These are phyloP conservation scores for Syncephalis plumigaleata DNA, from an alignment of 371 early-diverging fungal genomes.

Conservation along the genomic window DNA sequence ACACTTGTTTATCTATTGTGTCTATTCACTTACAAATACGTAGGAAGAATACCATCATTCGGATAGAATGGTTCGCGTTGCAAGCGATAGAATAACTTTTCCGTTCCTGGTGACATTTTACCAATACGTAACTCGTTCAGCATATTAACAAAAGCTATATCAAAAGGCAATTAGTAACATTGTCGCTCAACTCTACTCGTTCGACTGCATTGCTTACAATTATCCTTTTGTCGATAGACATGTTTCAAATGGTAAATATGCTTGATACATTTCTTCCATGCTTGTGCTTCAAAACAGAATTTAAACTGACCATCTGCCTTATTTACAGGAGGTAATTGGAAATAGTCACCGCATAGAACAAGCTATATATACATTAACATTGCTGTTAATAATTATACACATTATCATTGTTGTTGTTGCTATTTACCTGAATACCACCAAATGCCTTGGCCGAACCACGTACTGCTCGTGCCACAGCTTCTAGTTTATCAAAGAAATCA, in stretches of 20 bases:
- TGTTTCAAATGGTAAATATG: constrained; percentile 25
- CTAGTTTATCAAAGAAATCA: constrained; percentile 60
- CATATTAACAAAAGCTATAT: constrained; percentile 28
- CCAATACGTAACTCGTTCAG: constrained; percentile 49
- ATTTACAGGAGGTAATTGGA: constrained; percentile 77
- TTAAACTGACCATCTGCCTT: constrained; percentile 9
- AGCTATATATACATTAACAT: constrained; percentile 19
- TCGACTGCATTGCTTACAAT: constrained; percentile 14
- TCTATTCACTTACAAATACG: constrained; percentile 44
- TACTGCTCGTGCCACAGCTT: constrained; percentile 42
- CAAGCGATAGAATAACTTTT: constrained; percentile 24
- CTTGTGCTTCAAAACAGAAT: constrained; percentile 57
- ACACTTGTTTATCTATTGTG: background rate
- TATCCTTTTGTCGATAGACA: constrained; percentile 33
- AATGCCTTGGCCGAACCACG: constrained; percentile 34
- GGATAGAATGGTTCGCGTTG: constrained; percentile 24
- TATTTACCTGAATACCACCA: constrained; percentile 69
- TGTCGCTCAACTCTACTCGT: no score
- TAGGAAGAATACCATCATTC: constrained; percentile 43
- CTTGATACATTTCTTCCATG: constrained; percentile 37
- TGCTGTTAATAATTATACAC: background rate
- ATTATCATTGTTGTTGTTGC: background rate
- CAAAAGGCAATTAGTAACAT: background rate
- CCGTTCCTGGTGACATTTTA: constrained; percentile 25
- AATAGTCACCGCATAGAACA: constrained; percentile 76